Evolutionary conservation across 192 early-diverging fungal species (phyloP).

Genomic region (Rhizophagus prolifer): DNA sequence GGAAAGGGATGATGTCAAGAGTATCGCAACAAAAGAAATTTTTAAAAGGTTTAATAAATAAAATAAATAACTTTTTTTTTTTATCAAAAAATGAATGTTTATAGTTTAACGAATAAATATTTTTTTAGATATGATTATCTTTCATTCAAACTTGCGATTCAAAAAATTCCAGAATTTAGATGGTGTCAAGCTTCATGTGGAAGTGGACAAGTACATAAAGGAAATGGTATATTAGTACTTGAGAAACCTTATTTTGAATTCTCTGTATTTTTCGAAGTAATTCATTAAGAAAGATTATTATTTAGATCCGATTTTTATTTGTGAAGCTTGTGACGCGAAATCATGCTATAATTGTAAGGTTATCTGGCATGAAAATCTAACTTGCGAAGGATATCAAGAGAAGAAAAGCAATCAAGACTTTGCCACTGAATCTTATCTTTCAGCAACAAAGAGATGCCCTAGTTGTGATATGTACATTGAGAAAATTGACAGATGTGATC

Average conservation of each 20-base stretch:
- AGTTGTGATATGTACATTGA: neutral
- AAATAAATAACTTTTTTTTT: neutral
- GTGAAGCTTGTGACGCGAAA: conserved; percentile 8
- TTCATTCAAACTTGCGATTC: neutral
- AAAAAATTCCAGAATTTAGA: neutral
- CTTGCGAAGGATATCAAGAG: conserved; percentile 1
- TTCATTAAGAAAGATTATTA: too few relatives aligned
- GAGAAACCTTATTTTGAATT: too few relatives aligned
- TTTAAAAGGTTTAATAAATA: neutral
- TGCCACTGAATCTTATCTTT: conserved; percentile 9
- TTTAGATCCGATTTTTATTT: conserved; percentile 8
- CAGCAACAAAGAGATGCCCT: neutral
- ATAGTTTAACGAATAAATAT: too few relatives aligned
- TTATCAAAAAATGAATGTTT: neutral
- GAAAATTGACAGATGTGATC: conserved; percentile 11
- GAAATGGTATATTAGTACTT: neutral
- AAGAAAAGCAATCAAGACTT: conserved; percentile 8
- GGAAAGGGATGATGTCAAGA: neutral
- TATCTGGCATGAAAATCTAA: conserved; percentile 7
- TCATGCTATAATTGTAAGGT: conserved; percentile 19
- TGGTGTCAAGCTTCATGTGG: neutral
- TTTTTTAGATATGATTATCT: neutral
- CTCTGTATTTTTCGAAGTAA: too few relatives aligned
- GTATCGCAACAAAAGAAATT: neutral
- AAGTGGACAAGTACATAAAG: neutral